Evolutionary conservation across 2,329 filamentous ascomycete genomes (phyloP).

Genomic region (Verticillium nubilum): DNA sequence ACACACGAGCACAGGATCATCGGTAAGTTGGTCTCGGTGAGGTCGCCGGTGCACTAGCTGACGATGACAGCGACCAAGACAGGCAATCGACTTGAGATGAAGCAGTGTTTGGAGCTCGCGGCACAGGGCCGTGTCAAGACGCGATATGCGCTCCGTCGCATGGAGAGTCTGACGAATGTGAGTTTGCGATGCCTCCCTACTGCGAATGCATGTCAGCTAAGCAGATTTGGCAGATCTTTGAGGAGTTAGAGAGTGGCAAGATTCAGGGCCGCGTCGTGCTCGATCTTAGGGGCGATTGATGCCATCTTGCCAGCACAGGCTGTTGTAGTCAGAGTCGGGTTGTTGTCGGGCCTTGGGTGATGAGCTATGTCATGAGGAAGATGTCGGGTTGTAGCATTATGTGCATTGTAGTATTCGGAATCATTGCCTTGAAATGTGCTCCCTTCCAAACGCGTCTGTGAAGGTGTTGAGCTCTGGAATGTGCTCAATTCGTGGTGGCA

Average conservation of each 20-base stretch:
- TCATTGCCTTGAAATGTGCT: background rate
- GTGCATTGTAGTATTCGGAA: background rate
- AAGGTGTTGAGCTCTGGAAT: background rate
- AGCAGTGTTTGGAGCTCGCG: slow-evolving; percentile 10
- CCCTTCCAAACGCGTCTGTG: background rate
- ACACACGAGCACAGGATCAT: slow-evolving; percentile 9
- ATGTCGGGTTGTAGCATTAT: background rate
- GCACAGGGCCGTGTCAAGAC: slow-evolving; percentile 9
- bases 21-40: slow-evolving; percentile 1
- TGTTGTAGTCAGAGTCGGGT: background rate
- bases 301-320: background rate
- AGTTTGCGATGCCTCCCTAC: background rate
- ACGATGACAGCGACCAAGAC: slow-evolving; percentile 6
- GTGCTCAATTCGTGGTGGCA: background rate
- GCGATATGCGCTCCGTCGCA: slow-evolving; percentile 8
- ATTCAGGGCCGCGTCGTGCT: slow-evolving; percentile 10
- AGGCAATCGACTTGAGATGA: slow-evolving; percentile 9
- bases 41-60: background rate
- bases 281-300: slow-evolving; percentile 3
- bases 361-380: background rate
- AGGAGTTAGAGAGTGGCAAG: slow-evolving; percentile 7
- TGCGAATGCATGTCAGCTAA: background rate
- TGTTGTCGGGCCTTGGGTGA: background rate
- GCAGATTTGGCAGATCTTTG: slow-evolving; percentile 2
- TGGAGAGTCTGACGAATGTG: slow-evolving; percentile 10